Evolutionary conservation across 148 eudicot species (phyloP), one percentile per base, ranked within the genome.

Genomic region (Chenopodium album): DNA sequence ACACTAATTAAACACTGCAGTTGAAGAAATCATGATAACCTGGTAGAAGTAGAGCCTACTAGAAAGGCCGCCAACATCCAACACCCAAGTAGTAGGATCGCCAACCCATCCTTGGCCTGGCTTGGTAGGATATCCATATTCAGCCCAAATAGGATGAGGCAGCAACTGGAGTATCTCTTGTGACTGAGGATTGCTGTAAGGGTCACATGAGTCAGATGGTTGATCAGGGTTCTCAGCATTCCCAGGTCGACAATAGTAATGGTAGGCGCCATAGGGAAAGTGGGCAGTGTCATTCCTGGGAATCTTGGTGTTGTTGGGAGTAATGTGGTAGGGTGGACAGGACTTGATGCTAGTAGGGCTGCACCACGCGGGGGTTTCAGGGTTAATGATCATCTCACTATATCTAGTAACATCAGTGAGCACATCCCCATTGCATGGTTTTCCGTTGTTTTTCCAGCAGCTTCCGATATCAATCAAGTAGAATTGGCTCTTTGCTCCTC

Each of bases 331-430:
- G 9, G 95, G 98, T 4, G 98, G 98, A 84, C 98, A 93, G 60
- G 87, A 83, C 80, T 80, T 81, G 31, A 88, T 78, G 73, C 77
- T 84, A 26, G 79, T 78, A 13, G 92, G 88, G 84, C 87, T 83
- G 79, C 98, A 93, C 95, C 92, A 90, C 14, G 95, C 88, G 1
- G 80, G 80, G 1, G 86, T 90, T 46, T 84, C 85, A 3, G 98
- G 98, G 83, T 93, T 93, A 66, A 93, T 92, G 82, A 93, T 92
- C 98, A 93, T 92, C 83, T 93, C 98, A 28, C 92, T 86, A 86
- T 93, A 93, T 82, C 98, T 74, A 5, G 98, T 93, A 22, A 93
- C 89, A 73, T 93, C 98, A 5, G 95, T 92, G 28, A 85, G 82
- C 22, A 89, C 91, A 59, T 93, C 92, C 11, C 98, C 98, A 32